phyloP scores from a whole-genome alignment of 1,139 yeast species.

The Diutina mesorugosa region DNA sequence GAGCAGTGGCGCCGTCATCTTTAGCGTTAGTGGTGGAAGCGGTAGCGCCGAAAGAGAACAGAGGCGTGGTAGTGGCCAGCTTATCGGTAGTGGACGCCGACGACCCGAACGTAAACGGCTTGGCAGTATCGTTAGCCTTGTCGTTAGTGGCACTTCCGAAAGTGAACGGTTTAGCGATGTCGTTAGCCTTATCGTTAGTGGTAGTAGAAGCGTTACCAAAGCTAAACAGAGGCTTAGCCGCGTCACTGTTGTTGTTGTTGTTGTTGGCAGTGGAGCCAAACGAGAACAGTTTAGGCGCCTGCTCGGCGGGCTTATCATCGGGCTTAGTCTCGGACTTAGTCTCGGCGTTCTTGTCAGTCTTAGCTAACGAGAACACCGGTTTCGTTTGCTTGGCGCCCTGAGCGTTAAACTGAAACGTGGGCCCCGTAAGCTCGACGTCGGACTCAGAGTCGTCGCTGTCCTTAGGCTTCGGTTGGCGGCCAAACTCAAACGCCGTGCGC shows the following conservation, averaged over 20 bases:
- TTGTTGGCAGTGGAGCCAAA: not conserved
- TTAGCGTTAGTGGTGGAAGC: not conserved
- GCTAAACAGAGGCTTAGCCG: not conserved
- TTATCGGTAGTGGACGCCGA: not conserved
- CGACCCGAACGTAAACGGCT: constrained; percentile 1
- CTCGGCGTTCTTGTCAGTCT: not conserved
- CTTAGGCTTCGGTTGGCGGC: constrained; percentile 21
- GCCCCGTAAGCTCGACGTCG: constrained; percentile 34
- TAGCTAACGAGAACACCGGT: constrained; percentile 9
- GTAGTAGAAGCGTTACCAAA: not conserved
- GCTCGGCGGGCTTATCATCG: not conserved
- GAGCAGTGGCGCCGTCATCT: no score
- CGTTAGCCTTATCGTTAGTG: not conserved
- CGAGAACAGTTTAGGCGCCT: not conserved
- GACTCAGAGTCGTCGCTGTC: constrained; percentile 37
- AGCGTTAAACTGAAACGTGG: constrained; percentile 25
- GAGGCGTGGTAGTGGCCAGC: no score
- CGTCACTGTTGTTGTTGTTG: not conserved
- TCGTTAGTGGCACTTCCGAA: not conserved
- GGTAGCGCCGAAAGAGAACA: not conserved
- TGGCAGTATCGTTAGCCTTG: not conserved
- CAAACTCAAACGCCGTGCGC: constrained; percentile 44
- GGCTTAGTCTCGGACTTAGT: not conserved
- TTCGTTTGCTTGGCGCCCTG: constrained; percentile 3
- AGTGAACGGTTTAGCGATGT: not conserved